These are phyloP conservation scores for Ustilago tritici DNA, from an alignment of 1,284 basidiomycete genomes.

Conservation along the genomic window DNA sequence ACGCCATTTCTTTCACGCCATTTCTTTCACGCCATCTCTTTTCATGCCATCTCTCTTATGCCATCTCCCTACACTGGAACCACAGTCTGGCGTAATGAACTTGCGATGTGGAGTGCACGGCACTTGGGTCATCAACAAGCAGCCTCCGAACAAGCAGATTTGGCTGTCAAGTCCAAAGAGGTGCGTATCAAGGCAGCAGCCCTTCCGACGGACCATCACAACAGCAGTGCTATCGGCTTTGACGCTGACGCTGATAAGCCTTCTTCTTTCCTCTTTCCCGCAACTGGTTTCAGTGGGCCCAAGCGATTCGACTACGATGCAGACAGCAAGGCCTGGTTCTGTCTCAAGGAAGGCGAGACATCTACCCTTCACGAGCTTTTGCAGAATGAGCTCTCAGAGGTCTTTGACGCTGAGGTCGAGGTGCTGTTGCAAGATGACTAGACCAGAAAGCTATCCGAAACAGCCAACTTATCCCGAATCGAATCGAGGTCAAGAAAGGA, in stretches of 20 bases:
- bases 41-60: not conserved
- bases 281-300: slow-evolving; percentile 56
- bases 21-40: slow-evolving; percentile 2
- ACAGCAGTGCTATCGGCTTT: not conserved
- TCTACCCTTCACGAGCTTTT: slow-evolving; percentile 57
- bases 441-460: not conserved
- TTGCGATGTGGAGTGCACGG: slow-evolving; percentile 83
- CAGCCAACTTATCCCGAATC: not conserved
- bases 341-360: slow-evolving; percentile 57
- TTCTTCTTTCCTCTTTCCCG: not conserved
- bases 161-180: slow-evolving; percentile 88
- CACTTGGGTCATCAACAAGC: slow-evolving; percentile 99
- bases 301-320: slow-evolving; percentile 67
- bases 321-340: slow-evolving; percentile 58
- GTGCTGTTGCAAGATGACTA: slow-evolving; percentile 36
- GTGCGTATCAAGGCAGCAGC: slow-evolving; percentile 31
- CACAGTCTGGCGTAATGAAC: slow-evolving; percentile 88
- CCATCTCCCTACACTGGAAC: not conserved
- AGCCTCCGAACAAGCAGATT: slow-evolving; percentile 98
- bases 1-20: too few relatives aligned
- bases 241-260: not conserved
- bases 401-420: slow-evolving; percentile 53
- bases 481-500: not conserved
- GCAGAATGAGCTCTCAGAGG: slow-evolving; percentile 53
- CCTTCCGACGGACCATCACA: not conserved